phyloP scores from a whole-genome alignment of 345 rosid species.

The Combretum micranthum region DNA sequence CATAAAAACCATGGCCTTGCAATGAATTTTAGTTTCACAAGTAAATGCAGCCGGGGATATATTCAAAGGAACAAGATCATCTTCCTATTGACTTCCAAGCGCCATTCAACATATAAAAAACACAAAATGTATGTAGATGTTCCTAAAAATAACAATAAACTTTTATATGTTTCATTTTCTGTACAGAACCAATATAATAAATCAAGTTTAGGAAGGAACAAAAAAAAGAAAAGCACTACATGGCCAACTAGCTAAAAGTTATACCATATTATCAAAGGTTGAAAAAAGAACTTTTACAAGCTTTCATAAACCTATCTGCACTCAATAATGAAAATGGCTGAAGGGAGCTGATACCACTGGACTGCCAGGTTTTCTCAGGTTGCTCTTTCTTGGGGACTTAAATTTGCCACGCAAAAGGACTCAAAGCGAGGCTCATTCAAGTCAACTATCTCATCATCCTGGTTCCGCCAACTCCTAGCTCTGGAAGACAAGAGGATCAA shows the following conservation, averaged over 20 bases:
- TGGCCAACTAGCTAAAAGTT: no score
- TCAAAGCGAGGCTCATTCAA: slow-evolving; percentile 83
- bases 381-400: slow-evolving; percentile 33
- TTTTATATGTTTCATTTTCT: not conserved
- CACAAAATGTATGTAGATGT: not conserved
- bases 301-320: slow-evolving; percentile 3
- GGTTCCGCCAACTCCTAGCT: slow-evolving; percentile 34
- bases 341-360: slow-evolving; percentile 1
- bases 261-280: no score
- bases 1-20: no score
- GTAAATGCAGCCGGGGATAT: no score
- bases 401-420: slow-evolving; percentile 53
- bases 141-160: not conserved
- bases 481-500: slow-evolving; percentile 41
- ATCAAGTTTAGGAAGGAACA: slow-evolving; percentile 1
- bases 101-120: no score
- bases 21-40: no score
- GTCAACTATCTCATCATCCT: slow-evolving; percentile 73
- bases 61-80: no score
- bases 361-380: not conserved
- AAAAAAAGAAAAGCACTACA: no score
- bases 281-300: not conserved
- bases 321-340: not conserved
- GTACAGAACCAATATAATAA: slow-evolving; percentile 12
- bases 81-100: not conserved